Evolutionary conservation across 345 rosid genomes (phyloP), one percentile per base, ranked within the genome.

Genomic region (Brassica rapa): DNA sequence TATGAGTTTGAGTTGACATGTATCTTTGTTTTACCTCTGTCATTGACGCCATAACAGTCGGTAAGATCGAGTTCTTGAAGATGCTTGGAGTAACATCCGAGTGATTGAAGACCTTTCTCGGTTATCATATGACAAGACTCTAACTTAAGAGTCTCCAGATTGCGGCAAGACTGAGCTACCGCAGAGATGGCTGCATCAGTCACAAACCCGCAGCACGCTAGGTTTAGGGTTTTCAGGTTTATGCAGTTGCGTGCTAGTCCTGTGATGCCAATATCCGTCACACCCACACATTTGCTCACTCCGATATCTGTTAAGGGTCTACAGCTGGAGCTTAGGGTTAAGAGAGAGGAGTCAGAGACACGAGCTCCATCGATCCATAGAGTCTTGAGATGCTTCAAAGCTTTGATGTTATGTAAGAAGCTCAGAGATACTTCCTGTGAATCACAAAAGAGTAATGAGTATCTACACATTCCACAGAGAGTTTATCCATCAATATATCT

Each of bases 41-140:
- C 97, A 61, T 87, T 91, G 74, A 91, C 80, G 4, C 91, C 86
- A 29, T 61, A 66, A 78, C 97, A 92, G 62, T 94, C 98, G 0
- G 98, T 94, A 69, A 94, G 93, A 84, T 94, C 98, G 68, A 94
- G 86, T 80, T 92, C 97, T 83, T 88, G 82, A 39, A 94, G 93
- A 51, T 60, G 81, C 70, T 66, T 72, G 70, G 92, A 90, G 85
- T 30, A 77, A 3, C 83, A 85, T 71, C 97, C 97, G 10, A 94
- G 86, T 67, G 84, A 85, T 55, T 82, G 82, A 69, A 94, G 89
- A 84, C 97, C 85, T 85, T 85, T 92, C 66, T 92, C 95, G 0
- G 97, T 88, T 82, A 94, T 86, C 90, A 84, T 79, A 85, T 83
- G 82, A 82, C 98, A 94, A 57, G 97, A 86, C 85, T 94, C 98